Conservation (phyloP, 805 yeast genomes). For the Saccharomycopsis malanga region DNA sequence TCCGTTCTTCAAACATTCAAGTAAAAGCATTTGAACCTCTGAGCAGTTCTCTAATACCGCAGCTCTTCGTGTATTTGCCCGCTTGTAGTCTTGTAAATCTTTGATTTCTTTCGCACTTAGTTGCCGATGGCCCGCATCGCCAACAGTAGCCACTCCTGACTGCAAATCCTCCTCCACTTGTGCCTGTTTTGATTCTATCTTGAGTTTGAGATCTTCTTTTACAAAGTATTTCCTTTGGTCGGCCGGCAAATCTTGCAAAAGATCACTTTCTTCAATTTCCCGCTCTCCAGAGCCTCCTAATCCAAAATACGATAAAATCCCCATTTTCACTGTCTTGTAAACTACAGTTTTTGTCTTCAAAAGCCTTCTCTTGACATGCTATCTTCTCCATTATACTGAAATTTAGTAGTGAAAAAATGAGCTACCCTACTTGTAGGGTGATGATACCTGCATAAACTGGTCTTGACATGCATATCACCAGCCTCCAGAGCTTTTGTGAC, state of each 20-base stretch:
- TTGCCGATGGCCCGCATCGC: too few species aligned
- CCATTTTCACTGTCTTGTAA: conserved; percentile 5
- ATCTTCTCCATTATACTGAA: too few species aligned
- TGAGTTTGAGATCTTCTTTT: conserved; percentile 12
- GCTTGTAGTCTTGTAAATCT: conserved; percentile 15
- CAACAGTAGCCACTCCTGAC: neutral
- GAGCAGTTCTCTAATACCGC: conserved; percentile 21
- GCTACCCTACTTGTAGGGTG: too few species aligned
- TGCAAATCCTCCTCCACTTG: neutral
- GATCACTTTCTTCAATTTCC: conserved; percentile 10
- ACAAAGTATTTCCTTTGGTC: conserved; percentile 15
- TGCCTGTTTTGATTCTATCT: conserved; percentile 17
- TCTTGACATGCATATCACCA: too few species aligned
- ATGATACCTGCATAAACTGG: too few species aligned
- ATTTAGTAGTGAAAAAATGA: too few species aligned
- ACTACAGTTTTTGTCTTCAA: neutral
- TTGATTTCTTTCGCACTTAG: conserved; percentile 4
- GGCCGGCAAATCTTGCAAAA: conserved; percentile 13
- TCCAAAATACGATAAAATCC: conserved; percentile 6
- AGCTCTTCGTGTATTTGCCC: conserved; percentile 1
- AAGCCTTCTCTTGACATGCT: too few species aligned
- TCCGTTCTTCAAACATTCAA: conserved; percentile 19
- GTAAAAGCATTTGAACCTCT: conserved; percentile 16
- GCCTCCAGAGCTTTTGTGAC: too few species aligned
- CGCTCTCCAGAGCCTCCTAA: neutral